These are phyloP conservation scores for Calycina herbarum DNA, from an alignment of 2,329 filamentous ascomycete species.

Conservation along the genomic window DNA sequence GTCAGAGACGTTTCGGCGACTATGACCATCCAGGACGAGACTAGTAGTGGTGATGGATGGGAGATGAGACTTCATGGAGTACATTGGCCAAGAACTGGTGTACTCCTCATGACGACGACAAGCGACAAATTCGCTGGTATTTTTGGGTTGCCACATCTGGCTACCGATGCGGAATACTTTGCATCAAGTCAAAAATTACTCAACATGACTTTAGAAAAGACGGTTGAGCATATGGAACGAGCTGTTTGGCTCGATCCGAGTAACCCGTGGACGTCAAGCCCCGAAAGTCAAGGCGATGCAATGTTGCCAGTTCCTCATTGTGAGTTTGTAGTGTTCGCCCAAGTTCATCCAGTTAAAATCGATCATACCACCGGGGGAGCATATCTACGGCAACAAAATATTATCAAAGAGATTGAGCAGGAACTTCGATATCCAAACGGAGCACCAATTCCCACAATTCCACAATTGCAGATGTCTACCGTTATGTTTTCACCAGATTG, in stretches of 20 bases:
- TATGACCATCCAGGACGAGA: slow-evolving; percentile 70
- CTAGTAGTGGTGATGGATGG: slow-evolving; percentile 71
- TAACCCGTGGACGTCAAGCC: slow-evolving; percentile 76
- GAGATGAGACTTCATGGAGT: slow-evolving; percentile 79
- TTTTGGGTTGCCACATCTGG: slow-evolving; percentile 83
- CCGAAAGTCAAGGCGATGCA: slow-evolving; percentile 60
- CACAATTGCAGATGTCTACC: slow-evolving; percentile 60
- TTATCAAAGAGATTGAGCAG: slow-evolving; percentile 57
- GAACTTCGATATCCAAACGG: slow-evolving; percentile 64
- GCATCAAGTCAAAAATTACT: slow-evolving; percentile 63
- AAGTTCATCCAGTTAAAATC: slow-evolving; percentile 54
- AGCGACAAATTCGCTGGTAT: slow-evolving; percentile 95
- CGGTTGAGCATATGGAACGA: slow-evolving; percentile 64
- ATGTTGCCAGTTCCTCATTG: slow-evolving; percentile 70
- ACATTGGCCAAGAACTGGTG: slow-evolving; percentile 80
- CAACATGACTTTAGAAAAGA: slow-evolving; percentile 68
- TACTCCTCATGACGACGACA: slow-evolving; percentile 79
- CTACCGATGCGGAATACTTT: slow-evolving; percentile 57
- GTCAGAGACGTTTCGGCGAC: slow-evolving; percentile 70
- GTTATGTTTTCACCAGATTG: slow-evolving; percentile 70
- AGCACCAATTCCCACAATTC: slow-evolving; percentile 53
- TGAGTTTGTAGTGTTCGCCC: slow-evolving; percentile 85
- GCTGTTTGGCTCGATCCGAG: slow-evolving; percentile 55
- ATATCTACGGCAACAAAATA: slow-evolving; percentile 30
- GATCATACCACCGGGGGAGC: slow-evolving; percentile 35